Conservation (phyloP, 164 flowering plant species). For the Vitis labrusca region DNA sequence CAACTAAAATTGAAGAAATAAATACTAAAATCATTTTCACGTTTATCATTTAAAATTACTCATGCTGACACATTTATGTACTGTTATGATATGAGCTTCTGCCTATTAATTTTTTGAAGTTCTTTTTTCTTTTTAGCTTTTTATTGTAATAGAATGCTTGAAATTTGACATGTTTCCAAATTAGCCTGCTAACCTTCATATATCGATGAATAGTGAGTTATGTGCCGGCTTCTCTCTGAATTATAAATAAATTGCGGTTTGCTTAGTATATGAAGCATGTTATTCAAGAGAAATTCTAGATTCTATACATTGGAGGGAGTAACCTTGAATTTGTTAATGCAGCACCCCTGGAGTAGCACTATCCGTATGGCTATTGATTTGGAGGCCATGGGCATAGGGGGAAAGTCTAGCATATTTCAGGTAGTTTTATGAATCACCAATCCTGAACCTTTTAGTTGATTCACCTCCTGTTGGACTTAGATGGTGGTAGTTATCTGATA, state of each 20-base stretch:
- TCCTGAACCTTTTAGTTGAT: not conserved
- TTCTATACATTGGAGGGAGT: not conserved
- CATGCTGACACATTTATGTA: too few relatives aligned
- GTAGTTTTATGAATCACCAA: slow-evolving; percentile 29
- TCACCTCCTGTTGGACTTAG: not conserved
- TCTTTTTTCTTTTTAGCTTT: not conserved
- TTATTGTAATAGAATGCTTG: not conserved
- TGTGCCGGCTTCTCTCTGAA: not conserved
- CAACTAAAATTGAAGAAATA: too few relatives aligned
- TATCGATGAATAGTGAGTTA: not conserved
- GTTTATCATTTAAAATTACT: too few relatives aligned
- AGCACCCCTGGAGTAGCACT: slow-evolving; percentile 93
- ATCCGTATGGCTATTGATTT: slow-evolving; percentile 82
- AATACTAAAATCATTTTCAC: too few relatives aligned
- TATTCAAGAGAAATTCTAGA: not conserved
- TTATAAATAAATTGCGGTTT: not conserved
- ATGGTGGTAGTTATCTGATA: not conserved
- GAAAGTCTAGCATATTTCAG: slow-evolving; percentile 91
- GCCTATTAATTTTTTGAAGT: not conserved
- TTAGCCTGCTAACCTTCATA: not conserved
- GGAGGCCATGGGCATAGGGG: slow-evolving; percentile 99
- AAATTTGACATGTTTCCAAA: not conserved
- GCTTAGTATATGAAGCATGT: not conserved
- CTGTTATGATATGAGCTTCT: too few relatives aligned
- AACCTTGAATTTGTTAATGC: slow-evolving; percentile 24